Percentiles rank a stretch among this genome's conserved stretches.
phyloP scores from a whole-genome alignment of 768 basidiomycete genomes.

The Amanita rimosa region DNA sequence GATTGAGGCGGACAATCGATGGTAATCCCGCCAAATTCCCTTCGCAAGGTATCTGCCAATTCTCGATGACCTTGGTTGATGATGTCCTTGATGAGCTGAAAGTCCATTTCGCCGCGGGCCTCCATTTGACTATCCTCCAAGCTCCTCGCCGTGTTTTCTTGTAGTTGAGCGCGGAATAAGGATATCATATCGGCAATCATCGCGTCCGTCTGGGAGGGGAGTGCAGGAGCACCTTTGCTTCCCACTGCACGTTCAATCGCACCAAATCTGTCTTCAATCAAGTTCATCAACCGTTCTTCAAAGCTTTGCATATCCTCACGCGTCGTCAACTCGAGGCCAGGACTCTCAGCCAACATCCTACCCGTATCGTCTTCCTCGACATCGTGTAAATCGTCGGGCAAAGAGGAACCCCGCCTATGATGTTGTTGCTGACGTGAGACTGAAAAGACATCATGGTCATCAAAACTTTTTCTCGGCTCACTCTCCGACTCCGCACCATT shows the following conservation, averaged over 20 bases:
- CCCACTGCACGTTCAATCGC: constrained; percentile 30
- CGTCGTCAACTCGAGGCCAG: constrained; percentile 25
- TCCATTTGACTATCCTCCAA: constrained; percentile 56
- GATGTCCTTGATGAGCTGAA: constrained; percentile 61
- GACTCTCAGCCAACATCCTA: constrained; percentile 1
- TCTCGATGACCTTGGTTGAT: constrained; percentile 60
- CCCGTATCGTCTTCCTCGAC: constrained; percentile 25
- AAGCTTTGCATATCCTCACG: constrained; percentile 49
- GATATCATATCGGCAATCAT: constrained; percentile 58
- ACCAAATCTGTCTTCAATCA: constrained; percentile 62
- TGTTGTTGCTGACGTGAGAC: constrained; percentile 16
- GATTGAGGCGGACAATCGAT: constrained; percentile 21
- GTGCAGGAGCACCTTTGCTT: constrained; percentile 11
- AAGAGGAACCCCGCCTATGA: constrained; percentile 41
- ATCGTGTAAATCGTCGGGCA: constrained; percentile 43
- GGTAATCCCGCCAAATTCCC: constrained; percentile 43
- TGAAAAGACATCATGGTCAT: constrained; percentile 27
- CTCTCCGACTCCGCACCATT: background rate
- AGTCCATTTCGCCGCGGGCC: constrained; percentile 68
- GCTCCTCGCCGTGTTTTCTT: constrained; percentile 45
- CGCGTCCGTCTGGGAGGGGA: constrained; percentile 41
- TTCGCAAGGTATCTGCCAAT: constrained; percentile 42
- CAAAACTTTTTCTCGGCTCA: constrained; percentile 1
- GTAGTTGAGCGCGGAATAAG: constrained; percentile 57
- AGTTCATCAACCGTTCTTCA: constrained; percentile 47